phyloP scores from a whole-genome alignment of 495 filamentous ascomycete species.

The Penicillium malachiteum region DNA sequence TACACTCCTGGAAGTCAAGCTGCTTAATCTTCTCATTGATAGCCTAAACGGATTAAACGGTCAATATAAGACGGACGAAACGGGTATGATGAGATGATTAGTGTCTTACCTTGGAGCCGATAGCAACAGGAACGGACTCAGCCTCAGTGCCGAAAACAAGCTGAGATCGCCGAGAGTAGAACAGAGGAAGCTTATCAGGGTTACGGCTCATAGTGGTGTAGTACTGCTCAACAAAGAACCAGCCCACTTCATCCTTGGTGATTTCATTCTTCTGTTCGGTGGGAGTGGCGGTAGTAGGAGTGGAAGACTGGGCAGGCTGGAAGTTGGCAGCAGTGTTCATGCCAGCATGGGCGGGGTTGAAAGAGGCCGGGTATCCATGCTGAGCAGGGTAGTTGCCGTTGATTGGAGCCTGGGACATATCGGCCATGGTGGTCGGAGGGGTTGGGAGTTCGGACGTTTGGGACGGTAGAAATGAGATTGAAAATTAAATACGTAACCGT shows the following conservation, averaged over 20 bases:
- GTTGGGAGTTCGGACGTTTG: not conserved
- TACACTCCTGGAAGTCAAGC: slow-evolving; percentile 94
- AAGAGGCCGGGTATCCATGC: slow-evolving; percentile 42
- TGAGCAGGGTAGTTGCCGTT: slow-evolving; percentile 48
- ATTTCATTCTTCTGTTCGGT: slow-evolving; percentile 45
- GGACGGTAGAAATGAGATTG: not conserved
- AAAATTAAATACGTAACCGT: slow-evolving; percentile 1
- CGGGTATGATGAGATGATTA: not conserved
- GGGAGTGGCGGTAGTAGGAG: slow-evolving; percentile 40
- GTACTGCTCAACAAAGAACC: slow-evolving; percentile 99
- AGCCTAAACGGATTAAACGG: slow-evolving; percentile 38
- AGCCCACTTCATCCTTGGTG: slow-evolving; percentile 88
- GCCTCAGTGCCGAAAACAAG: slow-evolving; percentile 84
- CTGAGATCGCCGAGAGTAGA: slow-evolving; percentile 80
- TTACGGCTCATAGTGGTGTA: slow-evolving; percentile 94
- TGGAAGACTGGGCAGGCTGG: slow-evolving; percentile 46
- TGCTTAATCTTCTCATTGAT: slow-evolving; percentile 93
- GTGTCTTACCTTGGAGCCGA: slow-evolving; percentile 76
- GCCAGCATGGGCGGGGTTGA: slow-evolving; percentile 34
- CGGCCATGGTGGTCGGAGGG: slow-evolving; percentile 35
- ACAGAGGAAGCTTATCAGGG: slow-evolving; percentile 89
- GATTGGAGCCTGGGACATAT: slow-evolving; percentile 42
- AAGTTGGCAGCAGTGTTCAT: slow-evolving; percentile 43
- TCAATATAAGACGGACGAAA: not conserved
- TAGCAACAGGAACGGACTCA: slow-evolving; percentile 75